These are phyloP conservation scores for Cryptococcus neoformans DNA, from an alignment of 1,284 basidiomycete species.

Conservation along the genomic window DNA sequence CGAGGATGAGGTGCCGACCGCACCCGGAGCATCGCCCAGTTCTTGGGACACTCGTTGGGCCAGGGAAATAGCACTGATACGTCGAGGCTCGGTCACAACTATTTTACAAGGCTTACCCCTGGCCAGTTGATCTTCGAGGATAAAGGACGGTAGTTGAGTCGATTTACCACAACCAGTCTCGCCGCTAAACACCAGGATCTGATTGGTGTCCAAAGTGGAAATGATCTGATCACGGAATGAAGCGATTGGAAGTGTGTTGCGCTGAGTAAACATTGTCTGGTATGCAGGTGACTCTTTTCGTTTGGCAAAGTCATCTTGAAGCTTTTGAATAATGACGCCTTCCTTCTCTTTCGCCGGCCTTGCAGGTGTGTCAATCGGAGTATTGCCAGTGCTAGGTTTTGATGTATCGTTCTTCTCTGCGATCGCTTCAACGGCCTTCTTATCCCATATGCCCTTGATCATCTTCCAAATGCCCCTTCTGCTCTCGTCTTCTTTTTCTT, in stretches of 20 bases:
- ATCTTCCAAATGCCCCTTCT: conserved; percentile 71
- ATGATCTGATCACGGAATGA: conserved; percentile 75
- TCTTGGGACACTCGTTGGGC: conserved; percentile 94
- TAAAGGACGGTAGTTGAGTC: conserved; percentile 92
- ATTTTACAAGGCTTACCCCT: conserved; percentile 85
- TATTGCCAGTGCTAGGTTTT: not conserved
- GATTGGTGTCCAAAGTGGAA: conserved; percentile 67
- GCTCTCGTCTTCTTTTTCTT: conserved; percentile 59
- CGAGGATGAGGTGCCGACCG: conserved; percentile 75
- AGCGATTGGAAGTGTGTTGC: conserved; percentile 83
- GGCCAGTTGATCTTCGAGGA: conserved; percentile 85
- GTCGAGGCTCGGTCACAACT: conserved; percentile 91
- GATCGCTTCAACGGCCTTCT: conserved; percentile 6
- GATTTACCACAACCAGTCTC: conserved; percentile 99
- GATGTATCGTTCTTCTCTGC: not conserved
- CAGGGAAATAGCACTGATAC: conserved; percentile 96
- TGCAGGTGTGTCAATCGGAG: not conserved
- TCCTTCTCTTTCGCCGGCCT: not conserved
- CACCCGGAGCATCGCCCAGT: conserved; percentile 77
- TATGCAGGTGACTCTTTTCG: conserved; percentile 66
- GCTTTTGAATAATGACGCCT: conserved; percentile 28
- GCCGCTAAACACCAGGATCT: conserved; percentile 90
- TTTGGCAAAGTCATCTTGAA: conserved; percentile 60
- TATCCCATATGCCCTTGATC: conserved; percentile 52
- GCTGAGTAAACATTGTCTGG: conserved; percentile 64